A percentile compares a stretch with the other conserved stretches of the same genome.
Evolutionary conservation across 768 basidiomycete species (phyloP).

Genomic region (Galerina sulciceps): DNA sequence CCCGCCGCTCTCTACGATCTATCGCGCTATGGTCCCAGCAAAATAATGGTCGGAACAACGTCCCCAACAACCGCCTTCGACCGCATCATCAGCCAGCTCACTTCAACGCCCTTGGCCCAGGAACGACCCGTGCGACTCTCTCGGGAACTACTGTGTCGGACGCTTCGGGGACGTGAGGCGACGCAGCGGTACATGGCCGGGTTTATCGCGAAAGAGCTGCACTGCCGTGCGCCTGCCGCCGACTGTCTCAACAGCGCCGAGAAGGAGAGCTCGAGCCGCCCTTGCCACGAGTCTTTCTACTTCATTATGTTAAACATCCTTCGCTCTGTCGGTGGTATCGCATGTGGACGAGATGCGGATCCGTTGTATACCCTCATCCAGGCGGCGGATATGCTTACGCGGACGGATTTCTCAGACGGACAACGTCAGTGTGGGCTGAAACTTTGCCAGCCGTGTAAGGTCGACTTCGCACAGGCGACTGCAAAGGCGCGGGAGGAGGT

Average conservation of each 20-base stretch:
- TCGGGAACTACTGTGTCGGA: constrained; percentile 40
- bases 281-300: constrained; percentile 73
- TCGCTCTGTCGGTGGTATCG: constrained; percentile 72
- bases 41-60: constrained; percentile 60
- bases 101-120: constrained; percentile 19
- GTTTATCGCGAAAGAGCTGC: constrained; percentile 63
- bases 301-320: constrained; percentile 76
- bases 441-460: constrained; percentile 35
- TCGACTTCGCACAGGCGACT: constrained; percentile 53
- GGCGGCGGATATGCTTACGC: constrained; percentile 70
- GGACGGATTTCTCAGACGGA: constrained; percentile 74
- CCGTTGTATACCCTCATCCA: constrained; percentile 72
- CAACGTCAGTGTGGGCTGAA: constrained; percentile 50
- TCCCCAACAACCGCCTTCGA: constrained; percentile 35
- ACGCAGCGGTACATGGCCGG: constrained; percentile 64
- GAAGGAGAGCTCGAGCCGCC: constrained; percentile 34
- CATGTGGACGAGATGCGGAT: constrained; percentile 75
- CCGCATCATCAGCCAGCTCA: constrained; percentile 18
- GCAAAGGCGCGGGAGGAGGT: constrained; percentile 59
- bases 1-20: constrained; percentile 78
- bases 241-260: constrained; percentile 49
- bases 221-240: constrained; percentile 47
- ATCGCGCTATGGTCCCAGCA: constrained; percentile 72
- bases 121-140: constrained; percentile 33
- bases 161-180: constrained; percentile 66